Evolutionary conservation across 192 early-diverging fungal genomes (phyloP).

Genomic region (Chytriomyces confervae): DNA sequence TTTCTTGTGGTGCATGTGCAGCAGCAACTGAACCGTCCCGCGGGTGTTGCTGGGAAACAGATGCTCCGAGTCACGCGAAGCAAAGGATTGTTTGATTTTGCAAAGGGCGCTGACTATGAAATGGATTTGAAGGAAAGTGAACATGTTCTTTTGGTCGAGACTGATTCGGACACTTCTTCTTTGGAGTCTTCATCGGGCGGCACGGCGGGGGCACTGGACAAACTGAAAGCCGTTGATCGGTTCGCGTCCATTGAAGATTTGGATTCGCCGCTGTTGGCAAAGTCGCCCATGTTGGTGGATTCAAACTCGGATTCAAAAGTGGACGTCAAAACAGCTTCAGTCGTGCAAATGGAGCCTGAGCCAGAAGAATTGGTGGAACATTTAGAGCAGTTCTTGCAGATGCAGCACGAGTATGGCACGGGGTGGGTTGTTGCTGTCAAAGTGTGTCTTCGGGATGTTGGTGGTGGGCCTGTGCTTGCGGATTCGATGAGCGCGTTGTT

Average conservation of each 20-base stretch:
- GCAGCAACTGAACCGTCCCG: neutral
- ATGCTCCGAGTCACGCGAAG: neutral
- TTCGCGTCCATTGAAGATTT: conserved; percentile 25
- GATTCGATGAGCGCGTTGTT: neutral
- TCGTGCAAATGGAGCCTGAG: neutral
- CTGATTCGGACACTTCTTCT: neutral
- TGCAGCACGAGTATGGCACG: conserved; percentile 19
- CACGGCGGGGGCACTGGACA: neutral
- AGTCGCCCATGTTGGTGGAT: neutral
- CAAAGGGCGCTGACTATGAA: conserved; percentile 23
- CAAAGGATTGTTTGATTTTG: conserved; percentile 14
- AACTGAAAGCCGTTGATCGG: neutral
- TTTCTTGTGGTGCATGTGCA: conserved; percentile 2
- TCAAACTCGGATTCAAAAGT: neutral
- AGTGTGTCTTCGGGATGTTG: conserved; percentile 8
- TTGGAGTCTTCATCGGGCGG: neutral
- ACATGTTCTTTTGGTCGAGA: neutral
- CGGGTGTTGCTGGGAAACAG: too few species aligned
- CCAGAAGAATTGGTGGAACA: conserved; percentile 5
- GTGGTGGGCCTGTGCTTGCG: neutral
- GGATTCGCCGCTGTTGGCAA: neutral
- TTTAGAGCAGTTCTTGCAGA: conserved; percentile 3
- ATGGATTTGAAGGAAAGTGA: conserved; percentile 17
- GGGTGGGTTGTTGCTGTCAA: conserved; percentile 23
- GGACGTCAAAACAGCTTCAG: neutral